Evolutionary conservation across 2,329 filamentous ascomycete genomes (phyloP).

Genomic region (Colletotrichum cereale): DNA sequence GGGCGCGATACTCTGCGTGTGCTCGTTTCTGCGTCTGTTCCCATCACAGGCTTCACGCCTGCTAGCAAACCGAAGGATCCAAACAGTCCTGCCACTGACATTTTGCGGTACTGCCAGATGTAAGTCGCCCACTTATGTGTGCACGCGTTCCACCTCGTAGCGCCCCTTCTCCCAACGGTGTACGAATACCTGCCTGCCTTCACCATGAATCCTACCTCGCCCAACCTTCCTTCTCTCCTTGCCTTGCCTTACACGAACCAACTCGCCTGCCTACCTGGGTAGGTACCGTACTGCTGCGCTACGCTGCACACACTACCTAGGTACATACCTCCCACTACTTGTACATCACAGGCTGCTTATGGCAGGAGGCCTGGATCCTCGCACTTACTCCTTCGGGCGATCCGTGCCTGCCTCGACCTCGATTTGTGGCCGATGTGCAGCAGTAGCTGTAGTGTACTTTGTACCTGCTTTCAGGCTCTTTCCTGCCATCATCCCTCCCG

Average conservation of each 20-base stretch:
- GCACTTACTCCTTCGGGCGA: constrained; percentile 33
- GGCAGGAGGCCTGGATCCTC: constrained; percentile 16
- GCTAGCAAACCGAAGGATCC: constrained; percentile 4
- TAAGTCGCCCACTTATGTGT: neutral
- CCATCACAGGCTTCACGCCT: constrained; percentile 24
- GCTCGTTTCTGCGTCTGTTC: constrained; percentile 20
- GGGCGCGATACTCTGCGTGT: constrained; percentile 11
- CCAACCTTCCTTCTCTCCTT: constrained; percentile 20
- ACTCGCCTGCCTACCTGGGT: constrained; percentile 4
- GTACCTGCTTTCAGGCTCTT: constrained; percentile 38
- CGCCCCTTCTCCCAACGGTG: neutral
- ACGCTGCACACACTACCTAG: constrained; percentile 9
- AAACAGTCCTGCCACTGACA: neutral
- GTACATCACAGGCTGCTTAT: constrained; percentile 17
- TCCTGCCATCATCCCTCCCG: constrained; percentile 20
- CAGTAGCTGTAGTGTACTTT: constrained; percentile 8
- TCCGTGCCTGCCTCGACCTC: constrained; percentile 17
- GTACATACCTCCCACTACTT: neutral
- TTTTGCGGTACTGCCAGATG: neutral
- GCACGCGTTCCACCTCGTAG: neutral
- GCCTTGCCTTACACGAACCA: constrained; percentile 16
- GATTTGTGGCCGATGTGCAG: constrained; percentile 26
- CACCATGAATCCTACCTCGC: neutral
- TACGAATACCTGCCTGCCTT: neutral
- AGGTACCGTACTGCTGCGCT: constrained; percentile 4